A percentile compares a stretch with the other conserved stretches of the same genome.
Evolutionary conservation across 495 filamentous ascomycete genomes (phyloP).

Genomic region (Daldinia childiae): DNA sequence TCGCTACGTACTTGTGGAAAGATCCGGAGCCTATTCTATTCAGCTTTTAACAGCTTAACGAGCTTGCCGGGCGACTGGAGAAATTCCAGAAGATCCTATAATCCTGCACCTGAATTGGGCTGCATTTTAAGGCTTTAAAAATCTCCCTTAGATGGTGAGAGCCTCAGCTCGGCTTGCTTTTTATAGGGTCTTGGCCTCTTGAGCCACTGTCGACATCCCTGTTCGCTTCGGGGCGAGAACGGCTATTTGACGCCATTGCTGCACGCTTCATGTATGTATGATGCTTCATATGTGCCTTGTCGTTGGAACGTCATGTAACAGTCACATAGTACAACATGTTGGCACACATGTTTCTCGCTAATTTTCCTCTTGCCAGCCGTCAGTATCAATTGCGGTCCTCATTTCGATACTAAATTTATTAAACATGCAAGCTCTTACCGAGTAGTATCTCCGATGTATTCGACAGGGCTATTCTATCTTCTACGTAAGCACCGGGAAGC

Average conservation of each 20-base stretch:
- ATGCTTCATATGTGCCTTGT: slow-evolving; percentile 15
- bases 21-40: not conserved
- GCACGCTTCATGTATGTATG: slow-evolving; percentile 38
- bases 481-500: slow-evolving; percentile 7
- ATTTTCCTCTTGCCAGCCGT: not conserved
- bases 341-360: not conserved
- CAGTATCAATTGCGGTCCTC: slow-evolving; percentile 6
- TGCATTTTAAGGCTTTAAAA: slow-evolving; percentile 25
- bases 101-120: slow-evolving; percentile 25
- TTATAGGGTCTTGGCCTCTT: slow-evolving; percentile 31
- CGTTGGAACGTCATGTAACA: slow-evolving; percentile 18
- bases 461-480: not conserved
- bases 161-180: slow-evolving; percentile 43
- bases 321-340: slow-evolving; percentile 24
- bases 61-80: slow-evolving; percentile 14
- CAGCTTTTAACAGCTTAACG: slow-evolving; percentile 1
- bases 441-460: slow-evolving; percentile 28
- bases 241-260: slow-evolving; percentile 38
- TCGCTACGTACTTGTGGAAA: not conserved
- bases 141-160: slow-evolving; percentile 20
- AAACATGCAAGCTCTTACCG: slow-evolving; percentile 1
- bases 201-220: slow-evolving; percentile 32
- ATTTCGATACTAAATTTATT: slow-evolving; percentile 15
- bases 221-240: slow-evolving; percentile 17
- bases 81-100: slow-evolving; percentile 27